Percentiles rank a stretch among this genome's conserved stretches.
Evolutionary conservation across 352 stramenopile species (phyloP).

Genomic region (Sclerospora graminicola): DNA sequence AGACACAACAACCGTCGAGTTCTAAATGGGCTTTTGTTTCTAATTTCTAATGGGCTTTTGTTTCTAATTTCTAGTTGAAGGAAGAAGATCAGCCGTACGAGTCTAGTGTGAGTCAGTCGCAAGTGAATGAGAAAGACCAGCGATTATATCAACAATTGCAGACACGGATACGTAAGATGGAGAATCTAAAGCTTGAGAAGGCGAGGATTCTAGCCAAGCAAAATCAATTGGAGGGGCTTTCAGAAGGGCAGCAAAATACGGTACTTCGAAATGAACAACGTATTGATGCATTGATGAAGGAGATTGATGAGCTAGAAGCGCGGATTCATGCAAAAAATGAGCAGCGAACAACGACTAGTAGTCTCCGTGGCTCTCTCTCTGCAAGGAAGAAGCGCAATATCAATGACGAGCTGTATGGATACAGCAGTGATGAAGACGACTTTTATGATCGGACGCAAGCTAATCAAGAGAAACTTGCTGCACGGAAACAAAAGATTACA

Average conservation of each 20-base stretch:
- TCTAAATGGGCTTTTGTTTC: background rate
- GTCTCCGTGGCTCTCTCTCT: background rate
- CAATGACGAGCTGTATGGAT: slow-evolving; percentile 31
- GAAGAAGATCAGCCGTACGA: slow-evolving; percentile 39
- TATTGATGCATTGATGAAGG: slow-evolving; percentile 43
- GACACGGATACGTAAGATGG: slow-evolving; percentile 72
- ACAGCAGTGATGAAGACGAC: slow-evolving; percentile 68
- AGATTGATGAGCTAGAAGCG: slow-evolving; percentile 55
- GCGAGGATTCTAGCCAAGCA: slow-evolving; percentile 65
- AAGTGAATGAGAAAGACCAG: slow-evolving; percentile 59
- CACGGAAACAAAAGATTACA: slow-evolving; percentile 8
- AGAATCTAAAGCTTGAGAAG: slow-evolving; percentile 64
- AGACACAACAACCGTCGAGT: background rate
- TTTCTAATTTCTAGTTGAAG: slow-evolving; percentile 27
- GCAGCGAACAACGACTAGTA: slow-evolving; percentile 28
- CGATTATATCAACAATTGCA: slow-evolving; percentile 76
- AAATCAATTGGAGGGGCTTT: slow-evolving; percentile 42
- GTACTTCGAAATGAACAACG: slow-evolving; percentile 53
- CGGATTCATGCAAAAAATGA: slow-evolving; percentile 43
- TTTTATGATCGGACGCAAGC: slow-evolving; percentile 68
- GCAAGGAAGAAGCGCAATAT: slow-evolving; percentile 13
- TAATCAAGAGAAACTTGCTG: slow-evolving; percentile 35
- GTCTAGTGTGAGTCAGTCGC: slow-evolving; percentile 31
- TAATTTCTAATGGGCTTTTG: background rate
- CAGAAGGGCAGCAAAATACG: slow-evolving; percentile 48